Base-by-base conservation (phyloP, 2,329 filamentous ascomycete species). In the Didymosphaeria variabile region DNA sequence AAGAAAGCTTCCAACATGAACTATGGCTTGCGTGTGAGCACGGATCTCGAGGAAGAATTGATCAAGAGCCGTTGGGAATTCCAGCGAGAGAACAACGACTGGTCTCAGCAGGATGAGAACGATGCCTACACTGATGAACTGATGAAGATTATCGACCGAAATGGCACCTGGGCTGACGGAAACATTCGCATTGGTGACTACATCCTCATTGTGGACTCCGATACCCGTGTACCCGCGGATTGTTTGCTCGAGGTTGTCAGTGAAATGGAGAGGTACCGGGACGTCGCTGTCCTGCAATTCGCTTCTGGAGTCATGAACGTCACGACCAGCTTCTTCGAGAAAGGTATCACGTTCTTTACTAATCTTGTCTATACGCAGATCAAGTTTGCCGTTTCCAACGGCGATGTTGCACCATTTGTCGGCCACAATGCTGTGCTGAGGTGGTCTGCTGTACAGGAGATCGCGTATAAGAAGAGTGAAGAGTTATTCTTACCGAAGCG, bases 141-240 rank as follows among this genome's bases (percentile, higher is more conserved):
- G 45, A 85, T 87, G 67, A 85, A 90, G 61, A 86, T 90, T 19
- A 83, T 94, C 40, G 85, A 88, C 50, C 87, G 79, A 47, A 75
- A 91, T 59, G 88, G 88, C 19, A 91, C 69, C 9, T 77, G 90
- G 90, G 92, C 92, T 19, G 91, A 93, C 73, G 93, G 92, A 63
- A 93, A 95, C 77, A 90, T 97, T 68, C 91, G 92, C 55, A 83
- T 96, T 23, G 93, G 93, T 58, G 92, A 96, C 79, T 94, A 93
- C 77, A 92, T 94, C 61, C 81, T 91, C 34, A 81, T 94, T 61
- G 91, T 77, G n/a, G 74, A 78, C 45, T 73, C 72, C 2, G 72
- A 74, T 34, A 72, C 69, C 13, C 73, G 74, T 58, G 73, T 77
- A 9, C 91, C 91, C 1, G 80, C 84, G 42, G 91, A 94, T 77